Percentiles rank a stretch among this genome's conserved stretches.
phyloP scores from a whole-genome alignment of 352 stramenopile genomes.

The Phytophthora hybrid region DNA sequence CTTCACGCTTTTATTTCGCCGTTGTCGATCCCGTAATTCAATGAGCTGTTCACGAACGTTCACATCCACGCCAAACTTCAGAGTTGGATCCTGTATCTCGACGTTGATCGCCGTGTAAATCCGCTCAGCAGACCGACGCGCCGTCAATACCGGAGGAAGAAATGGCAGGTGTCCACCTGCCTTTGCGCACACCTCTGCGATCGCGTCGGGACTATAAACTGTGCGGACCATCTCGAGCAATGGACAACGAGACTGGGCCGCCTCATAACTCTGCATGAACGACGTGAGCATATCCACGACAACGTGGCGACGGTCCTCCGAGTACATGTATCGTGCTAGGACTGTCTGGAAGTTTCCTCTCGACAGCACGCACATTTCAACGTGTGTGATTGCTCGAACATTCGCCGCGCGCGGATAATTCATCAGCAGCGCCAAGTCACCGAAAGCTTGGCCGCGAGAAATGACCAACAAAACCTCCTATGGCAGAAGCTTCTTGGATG shows the following conservation, averaged over 20 bases:
- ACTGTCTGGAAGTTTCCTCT: constrained; percentile 43
- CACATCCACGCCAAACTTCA: constrained; percentile 31
- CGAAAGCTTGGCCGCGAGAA: constrained; percentile 39
- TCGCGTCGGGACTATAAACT: constrained; percentile 17
- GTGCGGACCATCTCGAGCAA: constrained; percentile 24
- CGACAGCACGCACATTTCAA: constrained; percentile 53
- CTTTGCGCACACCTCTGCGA: constrained; percentile 6
- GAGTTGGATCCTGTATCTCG: constrained; percentile 18
- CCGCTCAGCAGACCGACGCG: constrained; percentile 16
- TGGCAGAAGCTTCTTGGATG: too few relatives aligned
- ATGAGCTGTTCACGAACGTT: constrained; percentile 22
- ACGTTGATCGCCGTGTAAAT: constrained; percentile 31
- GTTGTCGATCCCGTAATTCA: constrained; percentile 17
- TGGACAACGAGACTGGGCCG: constrained; percentile 15
- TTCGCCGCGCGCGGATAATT: constrained; percentile 49
- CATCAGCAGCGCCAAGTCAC: constrained; percentile 53
- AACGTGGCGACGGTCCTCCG: constrained; percentile 30
- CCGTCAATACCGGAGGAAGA: not conserved
- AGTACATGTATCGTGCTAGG: constrained; percentile 36
- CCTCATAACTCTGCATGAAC: constrained; percentile 31
- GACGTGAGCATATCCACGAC: constrained; percentile 30
- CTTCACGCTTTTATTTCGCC: not conserved
- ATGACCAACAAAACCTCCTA: not conserved
- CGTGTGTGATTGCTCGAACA: constrained; percentile 47
- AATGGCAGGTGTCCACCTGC: not conserved